A percentile compares a stretch with the other conserved stretches of the same genome.
Evolutionary conservation across 2,329 filamentous ascomycete genomes (phyloP).

Genomic region (Paracamarosporium sp.): DNA sequence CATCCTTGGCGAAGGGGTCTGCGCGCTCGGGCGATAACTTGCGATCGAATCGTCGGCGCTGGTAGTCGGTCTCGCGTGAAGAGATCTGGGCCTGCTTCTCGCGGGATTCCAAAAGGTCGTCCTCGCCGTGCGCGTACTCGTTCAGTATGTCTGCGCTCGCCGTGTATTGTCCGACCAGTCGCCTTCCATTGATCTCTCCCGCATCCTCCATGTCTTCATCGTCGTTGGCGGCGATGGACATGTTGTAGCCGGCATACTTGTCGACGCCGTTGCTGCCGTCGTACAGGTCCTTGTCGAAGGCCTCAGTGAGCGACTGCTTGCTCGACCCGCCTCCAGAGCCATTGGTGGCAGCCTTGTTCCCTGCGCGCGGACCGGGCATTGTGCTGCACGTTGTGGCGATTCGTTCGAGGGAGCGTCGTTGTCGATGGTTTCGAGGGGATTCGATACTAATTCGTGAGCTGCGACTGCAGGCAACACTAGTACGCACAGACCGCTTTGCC

Average conservation of each 20-base stretch:
- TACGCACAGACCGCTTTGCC: neutral
- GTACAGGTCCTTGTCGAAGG: slow-evolving; percentile 88
- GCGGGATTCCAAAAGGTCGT: slow-evolving; percentile 82
- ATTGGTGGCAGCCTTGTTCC: slow-evolving; percentile 81
- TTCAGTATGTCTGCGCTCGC: slow-evolving; percentile 91
- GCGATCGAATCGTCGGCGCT: slow-evolving; percentile 92
- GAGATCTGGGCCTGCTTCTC: slow-evolving; percentile 91
- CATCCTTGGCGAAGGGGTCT: slow-evolving; percentile 82
- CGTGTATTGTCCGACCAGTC: slow-evolving; percentile 93
- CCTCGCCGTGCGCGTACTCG: slow-evolving; percentile 90
- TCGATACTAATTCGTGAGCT: slow-evolving; percentile 4
- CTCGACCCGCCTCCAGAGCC: slow-evolving; percentile 80
- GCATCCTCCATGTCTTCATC: slow-evolving; percentile 80
- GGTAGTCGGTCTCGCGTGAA: slow-evolving; percentile 95
- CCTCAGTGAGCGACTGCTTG: slow-evolving; percentile 90
- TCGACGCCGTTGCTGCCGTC: slow-evolving; percentile 75
- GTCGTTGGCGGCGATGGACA: slow-evolving; percentile 80
- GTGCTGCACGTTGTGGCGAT: slow-evolving; percentile 31
- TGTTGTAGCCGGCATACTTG: slow-evolving; percentile 89
- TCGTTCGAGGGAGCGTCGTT: slow-evolving; percentile 7
- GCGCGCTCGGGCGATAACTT: slow-evolving; percentile 81
- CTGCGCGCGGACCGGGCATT: slow-evolving; percentile 44
- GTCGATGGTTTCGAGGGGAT: slow-evolving; percentile 10
- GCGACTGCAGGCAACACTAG: neutral
- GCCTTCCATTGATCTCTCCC: slow-evolving; percentile 70